phyloP scores from a whole-genome alignment of 1,139 yeast species.

The Lodderomyces oxycetoniae region DNA sequence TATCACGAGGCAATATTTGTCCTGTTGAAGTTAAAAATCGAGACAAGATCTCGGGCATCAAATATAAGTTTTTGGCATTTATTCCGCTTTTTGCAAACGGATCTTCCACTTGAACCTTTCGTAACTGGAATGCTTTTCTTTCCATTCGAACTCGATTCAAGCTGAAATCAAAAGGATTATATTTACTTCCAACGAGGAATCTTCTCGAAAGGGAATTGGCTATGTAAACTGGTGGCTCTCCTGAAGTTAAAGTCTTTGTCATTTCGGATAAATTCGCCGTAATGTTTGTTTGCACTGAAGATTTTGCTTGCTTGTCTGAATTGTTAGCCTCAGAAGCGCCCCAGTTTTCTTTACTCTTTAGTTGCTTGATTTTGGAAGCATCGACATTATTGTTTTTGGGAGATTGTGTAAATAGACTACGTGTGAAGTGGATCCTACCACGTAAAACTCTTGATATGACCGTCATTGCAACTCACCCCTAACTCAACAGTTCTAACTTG shows the following conservation, averaged over 20 bases:
- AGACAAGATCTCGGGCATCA: slow-evolving; percentile 61
- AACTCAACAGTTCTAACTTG: too few species aligned
- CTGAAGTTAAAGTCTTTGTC: slow-evolving; percentile 22
- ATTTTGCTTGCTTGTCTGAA: slow-evolving; percentile 11
- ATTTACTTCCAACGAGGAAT: slow-evolving; percentile 43
- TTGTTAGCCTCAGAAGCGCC: slow-evolving; percentile 28
- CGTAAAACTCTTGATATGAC: too few species aligned
- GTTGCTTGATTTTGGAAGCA: slow-evolving; percentile 2
- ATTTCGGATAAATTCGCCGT: slow-evolving; percentile 9
- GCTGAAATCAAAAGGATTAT: slow-evolving; percentile 76
- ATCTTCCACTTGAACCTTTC: slow-evolving; percentile 18
- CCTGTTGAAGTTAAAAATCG: slow-evolving; percentile 59
- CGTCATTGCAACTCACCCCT: too few species aligned
- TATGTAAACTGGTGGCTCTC: slow-evolving; percentile 23
- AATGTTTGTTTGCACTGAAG: slow-evolving; percentile 6
- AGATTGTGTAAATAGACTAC: not conserved
- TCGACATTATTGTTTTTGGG: slow-evolving; percentile 2
- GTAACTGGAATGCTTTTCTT: slow-evolving; percentile 12
- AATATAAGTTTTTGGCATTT: slow-evolving; percentile 61
- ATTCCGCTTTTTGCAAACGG: slow-evolving; percentile 53
- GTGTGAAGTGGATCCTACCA: not conserved
- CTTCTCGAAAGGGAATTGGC: slow-evolving; percentile 29
- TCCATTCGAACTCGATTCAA: slow-evolving; percentile 47
- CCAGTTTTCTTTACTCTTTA: slow-evolving; percentile 24
- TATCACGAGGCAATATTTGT: slow-evolving; percentile 58